Evolutionary conservation across 495 filamentous ascomycete genomes (phyloP).

Genomic region (Hypomontagnella submonticulosa): DNA sequence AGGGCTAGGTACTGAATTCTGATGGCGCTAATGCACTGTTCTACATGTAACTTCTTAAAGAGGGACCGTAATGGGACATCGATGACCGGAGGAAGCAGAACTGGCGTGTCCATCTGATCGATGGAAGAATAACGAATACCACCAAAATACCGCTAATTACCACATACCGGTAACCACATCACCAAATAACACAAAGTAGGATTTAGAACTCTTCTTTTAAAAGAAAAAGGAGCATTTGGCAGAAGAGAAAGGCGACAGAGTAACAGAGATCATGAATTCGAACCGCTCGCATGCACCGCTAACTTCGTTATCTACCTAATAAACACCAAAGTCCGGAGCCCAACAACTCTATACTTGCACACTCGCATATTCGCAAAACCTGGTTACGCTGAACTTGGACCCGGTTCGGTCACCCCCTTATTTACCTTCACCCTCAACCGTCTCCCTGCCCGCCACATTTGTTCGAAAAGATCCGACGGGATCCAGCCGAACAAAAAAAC

Average conservation of each 20-base stretch:
- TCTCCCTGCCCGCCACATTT: constrained; percentile 5
- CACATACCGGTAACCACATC: not conserved
- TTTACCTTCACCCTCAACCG: constrained; percentile 25
- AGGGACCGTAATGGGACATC: constrained; percentile 24
- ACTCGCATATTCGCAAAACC: too few relatives aligned
- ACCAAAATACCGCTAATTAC: not conserved
- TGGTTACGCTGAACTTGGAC: not conserved
- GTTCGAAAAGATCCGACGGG: constrained; percentile 1
- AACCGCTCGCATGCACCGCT: constrained; percentile 27
- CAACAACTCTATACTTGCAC: constrained; percentile 46
- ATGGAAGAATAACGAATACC: constrained; percentile 8
- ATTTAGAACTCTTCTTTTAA: constrained; percentile 11
- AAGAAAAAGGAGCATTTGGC: constrained; percentile 1
- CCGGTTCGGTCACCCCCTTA: constrained; percentile 37
- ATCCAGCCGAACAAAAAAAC: too few relatives aligned
- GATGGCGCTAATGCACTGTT: constrained; percentile 38
- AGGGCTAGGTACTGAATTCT: constrained; percentile 9
- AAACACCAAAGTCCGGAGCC: constrained; percentile 39
- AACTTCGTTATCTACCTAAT: constrained; percentile 40
- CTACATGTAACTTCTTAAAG: constrained; percentile 7
- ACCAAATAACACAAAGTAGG: constrained; percentile 3
- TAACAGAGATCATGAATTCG: constrained; percentile 35
- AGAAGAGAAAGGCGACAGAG: constrained; percentile 3
- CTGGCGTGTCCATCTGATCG: constrained; percentile 16
- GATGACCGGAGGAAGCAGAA: constrained; percentile 20